phyloP scores from a whole-genome alignment of 495 filamentous ascomycete genomes.

The Halenospora varia region DNA sequence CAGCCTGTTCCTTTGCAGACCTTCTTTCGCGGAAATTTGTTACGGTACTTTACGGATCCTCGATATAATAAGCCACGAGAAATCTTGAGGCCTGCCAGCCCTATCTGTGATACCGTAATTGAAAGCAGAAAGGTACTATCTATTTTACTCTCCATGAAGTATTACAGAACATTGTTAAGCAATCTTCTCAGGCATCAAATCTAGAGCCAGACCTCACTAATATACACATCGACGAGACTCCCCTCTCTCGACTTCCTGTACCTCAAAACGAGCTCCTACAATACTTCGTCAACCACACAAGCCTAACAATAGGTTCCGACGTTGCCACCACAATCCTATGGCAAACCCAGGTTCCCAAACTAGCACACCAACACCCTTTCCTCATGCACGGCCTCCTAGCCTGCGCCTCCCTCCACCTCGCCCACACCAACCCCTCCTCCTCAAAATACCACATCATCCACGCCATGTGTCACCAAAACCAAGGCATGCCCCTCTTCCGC shows the following conservation, averaged over 20 bases:
- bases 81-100: no score
- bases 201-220: no score
- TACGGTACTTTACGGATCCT: conserved; percentile 16
- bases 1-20: conserved; percentile 14
- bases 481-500: conserved; percentile 31
- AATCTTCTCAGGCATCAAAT: no score
- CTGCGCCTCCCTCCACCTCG: conserved; percentile 30
- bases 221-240: no score
- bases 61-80: no score
- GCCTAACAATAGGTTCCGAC: conserved; percentile 10
- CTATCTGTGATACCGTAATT: no score
- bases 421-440: conserved; percentile 18
- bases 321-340: conserved; percentile 7
- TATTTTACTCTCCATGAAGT: no score
- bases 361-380: conserved; percentile 26
- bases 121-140: no score
- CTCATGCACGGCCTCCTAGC: conserved; percentile 35
- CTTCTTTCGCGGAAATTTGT: conserved; percentile 20
- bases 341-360: conserved; percentile 22
- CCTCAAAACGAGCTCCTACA: no score
- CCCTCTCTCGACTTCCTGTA: no score
- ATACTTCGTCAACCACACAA: no score
- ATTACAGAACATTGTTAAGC: no score
- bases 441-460: conserved; percentile 19
- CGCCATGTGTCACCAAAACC: conserved; percentile 28